These are phyloP conservation scores for Cichorium intybus DNA, from an alignment of 140 eudicot genomes.

Conservation along the genomic window DNA sequence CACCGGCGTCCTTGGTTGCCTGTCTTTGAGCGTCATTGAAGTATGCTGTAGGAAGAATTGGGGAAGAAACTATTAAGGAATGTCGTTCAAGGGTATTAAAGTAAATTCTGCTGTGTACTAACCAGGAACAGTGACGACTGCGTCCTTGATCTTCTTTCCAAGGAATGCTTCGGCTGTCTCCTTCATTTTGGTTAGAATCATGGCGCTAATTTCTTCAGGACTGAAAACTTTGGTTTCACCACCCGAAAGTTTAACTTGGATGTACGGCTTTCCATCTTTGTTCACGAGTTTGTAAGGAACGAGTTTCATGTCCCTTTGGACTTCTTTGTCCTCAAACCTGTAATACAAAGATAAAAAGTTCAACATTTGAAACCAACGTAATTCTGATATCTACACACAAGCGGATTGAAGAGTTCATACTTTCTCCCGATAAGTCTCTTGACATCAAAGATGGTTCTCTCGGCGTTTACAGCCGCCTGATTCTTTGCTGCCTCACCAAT, in stretches of 20 bases:
- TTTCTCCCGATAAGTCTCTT: slow-evolving; percentile 75
- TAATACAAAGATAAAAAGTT: not conserved
- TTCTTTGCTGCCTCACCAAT: slow-evolving; percentile 89
- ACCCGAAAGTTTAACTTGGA: slow-evolving; percentile 30
- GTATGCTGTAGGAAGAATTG: slow-evolving; percentile 41
- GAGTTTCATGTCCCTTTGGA: slow-evolving; percentile 35
- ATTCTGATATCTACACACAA: slow-evolving; percentile 4
- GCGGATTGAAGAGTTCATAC: slow-evolving; percentile 26
- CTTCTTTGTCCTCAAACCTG: slow-evolving; percentile 45
- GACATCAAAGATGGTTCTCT: slow-evolving; percentile 72
- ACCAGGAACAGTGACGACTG: slow-evolving; percentile 47
- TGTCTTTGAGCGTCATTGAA: slow-evolving; percentile 82
- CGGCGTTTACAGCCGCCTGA: slow-evolving; percentile 67
- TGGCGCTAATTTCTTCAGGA: slow-evolving; percentile 44
- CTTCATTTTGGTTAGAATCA: slow-evolving; percentile 46
- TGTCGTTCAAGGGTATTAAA: not conserved
- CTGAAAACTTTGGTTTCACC: slow-evolving; percentile 40
- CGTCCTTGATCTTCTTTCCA: slow-evolving; percentile 44
- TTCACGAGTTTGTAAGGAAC: slow-evolving; percentile 40
- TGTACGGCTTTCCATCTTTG: slow-evolving; percentile 38
- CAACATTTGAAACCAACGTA: not conserved
- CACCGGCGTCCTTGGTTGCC: slow-evolving; percentile 79
- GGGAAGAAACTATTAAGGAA: not conserved
- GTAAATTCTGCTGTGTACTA: not conserved
- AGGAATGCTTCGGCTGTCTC: slow-evolving; percentile 46